phyloP scores from a whole-genome alignment of 257 asterid genomes.

The Jacaranda mimosifolia region DNA sequence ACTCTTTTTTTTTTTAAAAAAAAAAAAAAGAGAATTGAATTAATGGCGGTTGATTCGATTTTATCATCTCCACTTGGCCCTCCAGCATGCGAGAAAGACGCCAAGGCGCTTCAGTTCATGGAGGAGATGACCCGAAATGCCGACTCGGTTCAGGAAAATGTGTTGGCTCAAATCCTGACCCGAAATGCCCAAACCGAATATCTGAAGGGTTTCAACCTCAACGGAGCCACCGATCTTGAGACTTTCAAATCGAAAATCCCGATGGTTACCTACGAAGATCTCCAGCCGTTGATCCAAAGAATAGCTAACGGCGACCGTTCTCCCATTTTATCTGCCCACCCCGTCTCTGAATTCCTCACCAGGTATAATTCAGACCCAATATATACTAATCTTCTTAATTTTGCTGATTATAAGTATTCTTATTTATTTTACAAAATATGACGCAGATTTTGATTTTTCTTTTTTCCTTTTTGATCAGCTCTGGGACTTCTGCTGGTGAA shows the following conservation, averaged over 20 bases:
- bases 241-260: slow-evolving; percentile 79
- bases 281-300: slow-evolving; percentile 85
- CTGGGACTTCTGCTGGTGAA: slow-evolving; percentile 95
- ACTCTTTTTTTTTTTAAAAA: not conserved
- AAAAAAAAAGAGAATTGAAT: not conserved
- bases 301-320: slow-evolving; percentile 94
- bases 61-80: slow-evolving; percentile 85
- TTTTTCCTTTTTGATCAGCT: slow-evolving; percentile 30
- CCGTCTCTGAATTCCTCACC: slow-evolving; percentile 95
- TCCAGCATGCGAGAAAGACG: slow-evolving; percentile 87
- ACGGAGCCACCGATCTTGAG: slow-evolving; percentile 71
- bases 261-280: slow-evolving; percentile 88
- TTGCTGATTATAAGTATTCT: not conserved
- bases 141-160: slow-evolving; percentile 76
- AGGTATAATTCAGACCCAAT: slow-evolving; percentile 51
- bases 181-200: slow-evolving; percentile 83
- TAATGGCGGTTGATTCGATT: slow-evolving; percentile 89
- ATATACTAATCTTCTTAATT: no score
- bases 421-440: not conserved
- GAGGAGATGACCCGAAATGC: slow-evolving; percentile 91
- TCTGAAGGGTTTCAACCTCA: slow-evolving; percentile 58
- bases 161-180: slow-evolving; percentile 66
- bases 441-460: not conserved
- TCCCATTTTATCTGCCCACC: slow-evolving; percentile 81
- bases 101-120: slow-evolving; percentile 88